Evolutionary conservation across 2,329 filamentous ascomycete species (phyloP), one percentile per base, ranked within the genome.

Genomic region (Exophiala oligosperma): DNA sequence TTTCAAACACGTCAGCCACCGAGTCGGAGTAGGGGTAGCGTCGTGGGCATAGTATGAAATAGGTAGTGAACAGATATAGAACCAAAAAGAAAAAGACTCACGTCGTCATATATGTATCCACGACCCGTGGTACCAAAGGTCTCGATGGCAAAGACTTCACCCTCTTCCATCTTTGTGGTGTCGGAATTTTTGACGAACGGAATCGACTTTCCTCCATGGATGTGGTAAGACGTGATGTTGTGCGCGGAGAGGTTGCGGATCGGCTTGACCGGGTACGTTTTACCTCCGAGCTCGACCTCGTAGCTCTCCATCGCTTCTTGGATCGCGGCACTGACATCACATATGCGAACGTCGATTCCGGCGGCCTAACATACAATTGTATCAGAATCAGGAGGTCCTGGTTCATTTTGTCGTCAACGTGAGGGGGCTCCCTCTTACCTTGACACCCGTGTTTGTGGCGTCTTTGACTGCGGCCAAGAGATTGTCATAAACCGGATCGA

Each of bases 401-500:
- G 46, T 11, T 32, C 17, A 26, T 23, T n/a, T 3, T 17, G 4
- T 21, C 17, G 3, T 4, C 17, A 6, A 17, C 17, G 17, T 17
- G 17, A 26, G 9, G 11, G 2, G 17, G 9, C 17, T n/a, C 41
- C 7, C 52, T 62, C 53, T 57, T 67, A 77, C 76, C 71, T 70
- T 75, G 59, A 82, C 66, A 7, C 76, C 80, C 49, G 78, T 77
- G 74, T 92, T 90, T 57, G 89, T 92, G 12, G 90, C 88, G 57
- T 84, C 89, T 73, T 85, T 85, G 58, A 92, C 89, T 2, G 89
- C 86, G 46, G 82, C 79, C 37, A 93, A 81, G 28, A 93, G 79
- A 68, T 87, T 87, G 72, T 92, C 88, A 72, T 91, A 92, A 64
- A 81, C 82, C 24, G 83, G 84, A 67, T 92, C 87, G 69, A 90